Conservation (phyloP, 208 protist species). For the Leishmania braziliensis region DNA sequence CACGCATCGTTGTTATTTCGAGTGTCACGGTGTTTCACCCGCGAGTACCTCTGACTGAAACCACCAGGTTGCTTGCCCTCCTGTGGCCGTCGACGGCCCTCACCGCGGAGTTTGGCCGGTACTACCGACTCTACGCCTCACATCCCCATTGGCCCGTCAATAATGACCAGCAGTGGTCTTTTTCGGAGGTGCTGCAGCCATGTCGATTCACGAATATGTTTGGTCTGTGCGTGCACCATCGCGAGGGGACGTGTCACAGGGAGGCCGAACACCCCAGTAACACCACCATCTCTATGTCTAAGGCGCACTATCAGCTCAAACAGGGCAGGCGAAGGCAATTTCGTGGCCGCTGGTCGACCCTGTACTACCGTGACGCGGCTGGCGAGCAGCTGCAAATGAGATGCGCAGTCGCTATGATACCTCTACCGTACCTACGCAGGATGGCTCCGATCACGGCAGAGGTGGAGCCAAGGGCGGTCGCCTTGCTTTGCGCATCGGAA, state of each 20-base stretch:
- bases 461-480: neutral
- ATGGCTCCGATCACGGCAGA: neutral
- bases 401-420: slow-evolving; percentile 7
- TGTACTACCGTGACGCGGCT: slow-evolving; percentile 13
- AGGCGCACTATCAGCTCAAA: slow-evolving; percentile 17
- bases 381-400: slow-evolving; percentile 19
- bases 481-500: neutral
- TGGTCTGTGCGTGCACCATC: slow-evolving; percentile 16
- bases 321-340: neutral
- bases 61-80: slow-evolving; percentile 21
- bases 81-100: slow-evolving; percentile 19
- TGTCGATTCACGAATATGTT: neutral
- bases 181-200: slow-evolving; percentile 18
- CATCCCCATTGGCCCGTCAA: slow-evolving; percentile 16
- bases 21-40: slow-evolving; percentile 22
- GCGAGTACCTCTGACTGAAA: slow-evolving; percentile 13
- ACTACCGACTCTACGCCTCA: slow-evolving; percentile 17
- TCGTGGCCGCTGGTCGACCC: neutral
- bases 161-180: slow-evolving; percentile 8
- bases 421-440: slow-evolving; percentile 1
- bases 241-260: slow-evolving; percentile 19
- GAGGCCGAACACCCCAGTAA: slow-evolving; percentile 14
- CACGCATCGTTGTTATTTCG: slow-evolving; percentile 19
- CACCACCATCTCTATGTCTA: slow-evolving; percentile 5
- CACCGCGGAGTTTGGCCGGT: slow-evolving; percentile 19